A percentile compares a stretch with the other conserved stretches of the same genome.
phyloP scores from a whole-genome alignment of 2,329 filamentous ascomycete genomes.

The Fusarium tricinctum region DNA sequence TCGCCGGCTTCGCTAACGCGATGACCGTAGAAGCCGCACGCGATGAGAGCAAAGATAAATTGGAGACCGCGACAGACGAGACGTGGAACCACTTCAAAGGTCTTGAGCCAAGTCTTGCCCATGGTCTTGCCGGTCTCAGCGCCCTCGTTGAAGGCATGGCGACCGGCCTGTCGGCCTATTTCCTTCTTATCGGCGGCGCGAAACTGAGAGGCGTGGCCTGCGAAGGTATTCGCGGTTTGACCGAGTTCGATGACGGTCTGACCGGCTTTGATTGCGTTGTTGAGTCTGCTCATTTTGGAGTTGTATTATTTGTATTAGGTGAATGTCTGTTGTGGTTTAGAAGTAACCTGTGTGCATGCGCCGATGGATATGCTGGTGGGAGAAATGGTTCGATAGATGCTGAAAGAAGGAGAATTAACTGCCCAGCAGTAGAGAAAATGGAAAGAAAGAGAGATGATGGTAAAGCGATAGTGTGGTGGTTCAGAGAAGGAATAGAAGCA shows the following conservation, averaged over 20 bases:
- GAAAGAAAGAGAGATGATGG: constrained; percentile 4
- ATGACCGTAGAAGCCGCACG: constrained; percentile 76
- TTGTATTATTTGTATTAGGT: neutral
- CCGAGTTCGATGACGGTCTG: constrained; percentile 54
- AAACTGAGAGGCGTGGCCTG: constrained; percentile 50
- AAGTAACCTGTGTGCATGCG: neutral
- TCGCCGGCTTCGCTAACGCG: constrained; percentile 63
- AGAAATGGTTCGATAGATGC: neutral
- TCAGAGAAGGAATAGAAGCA: constrained; percentile 4
- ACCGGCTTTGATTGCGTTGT: constrained; percentile 52
- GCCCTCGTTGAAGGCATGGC: constrained; percentile 53
- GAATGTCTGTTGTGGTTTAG: neutral
- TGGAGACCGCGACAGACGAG: constrained; percentile 74
- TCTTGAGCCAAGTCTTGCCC: constrained; percentile 61
- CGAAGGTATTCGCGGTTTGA: constrained; percentile 49
- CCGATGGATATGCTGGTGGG: neutral
- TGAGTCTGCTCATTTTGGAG: constrained; percentile 51
- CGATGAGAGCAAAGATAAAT: constrained; percentile 76
- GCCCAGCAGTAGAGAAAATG: constrained; percentile 38
- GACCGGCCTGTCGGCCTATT: constrained; percentile 53
- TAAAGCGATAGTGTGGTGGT: constrained; percentile 20
- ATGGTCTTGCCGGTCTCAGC: constrained; percentile 58
- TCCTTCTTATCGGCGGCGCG: constrained; percentile 53
- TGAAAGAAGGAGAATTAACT: constrained; percentile 26
- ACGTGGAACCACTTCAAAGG: constrained; percentile 64